These are phyloP conservation scores for Aspergillus viridinutans DNA, from an alignment of 2,329 filamentous ascomycete genomes.

Conservation along the genomic window DNA sequence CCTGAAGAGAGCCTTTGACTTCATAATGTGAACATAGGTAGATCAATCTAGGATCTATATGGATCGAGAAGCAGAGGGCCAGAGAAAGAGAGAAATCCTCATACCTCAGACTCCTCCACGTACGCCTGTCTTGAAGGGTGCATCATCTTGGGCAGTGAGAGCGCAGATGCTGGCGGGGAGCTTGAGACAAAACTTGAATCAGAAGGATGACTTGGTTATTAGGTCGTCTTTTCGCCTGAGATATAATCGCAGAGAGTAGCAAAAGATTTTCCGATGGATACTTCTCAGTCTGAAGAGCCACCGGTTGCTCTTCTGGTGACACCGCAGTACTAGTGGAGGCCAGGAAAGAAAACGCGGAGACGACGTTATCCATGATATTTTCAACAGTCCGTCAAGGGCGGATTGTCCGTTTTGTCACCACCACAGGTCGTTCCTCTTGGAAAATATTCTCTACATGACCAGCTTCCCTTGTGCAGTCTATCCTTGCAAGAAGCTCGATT, in stretches of 20 bases:
- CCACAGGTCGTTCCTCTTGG: background rate
- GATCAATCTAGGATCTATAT: slow-evolving; percentile 2
- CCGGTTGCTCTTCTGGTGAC: background rate
- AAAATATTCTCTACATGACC: background rate
- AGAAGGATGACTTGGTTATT: background rate
- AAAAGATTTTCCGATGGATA: background rate
- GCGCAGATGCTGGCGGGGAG: slow-evolving; percentile 2
- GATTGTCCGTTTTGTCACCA: background rate
- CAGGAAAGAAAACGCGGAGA: background rate
- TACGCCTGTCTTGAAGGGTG: slow-evolving; percentile 91
- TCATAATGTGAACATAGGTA: background rate
- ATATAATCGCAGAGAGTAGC: background rate
- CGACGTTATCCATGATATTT: background rate
- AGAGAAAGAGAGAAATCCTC: slow-evolving; percentile 23
- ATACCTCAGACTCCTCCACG: slow-evolving; percentile 78
- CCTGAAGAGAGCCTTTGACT: slow-evolving; percentile 6
- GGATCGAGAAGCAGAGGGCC: slow-evolving; percentile 3
- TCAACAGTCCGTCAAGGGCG: background rate
- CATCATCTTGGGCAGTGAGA: slow-evolving; percentile 47
- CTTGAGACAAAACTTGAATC: background rate
- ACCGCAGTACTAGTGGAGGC: background rate
- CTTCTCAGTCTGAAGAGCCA: background rate
- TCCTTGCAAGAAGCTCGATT: background rate
- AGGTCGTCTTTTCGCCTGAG: background rate
- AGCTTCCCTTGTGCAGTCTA: too few relatives aligned